Evolutionary conservation across 2,329 filamentous ascomycete species (phyloP).

Genomic region (Penicillium sp.): DNA sequence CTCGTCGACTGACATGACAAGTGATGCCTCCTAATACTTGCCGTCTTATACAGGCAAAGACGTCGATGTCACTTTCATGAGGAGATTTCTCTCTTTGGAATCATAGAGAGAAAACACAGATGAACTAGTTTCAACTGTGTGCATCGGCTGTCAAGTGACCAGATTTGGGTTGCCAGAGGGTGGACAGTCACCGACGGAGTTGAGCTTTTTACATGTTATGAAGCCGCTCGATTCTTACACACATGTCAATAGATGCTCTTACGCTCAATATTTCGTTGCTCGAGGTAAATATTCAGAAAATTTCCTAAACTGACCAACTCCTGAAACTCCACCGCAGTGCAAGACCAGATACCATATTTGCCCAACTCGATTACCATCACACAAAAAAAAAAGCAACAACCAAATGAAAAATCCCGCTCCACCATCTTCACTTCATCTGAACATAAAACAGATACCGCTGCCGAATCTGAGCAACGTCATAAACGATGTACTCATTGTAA

Average conservation of each 20-base stretch:
- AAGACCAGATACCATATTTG: background rate
- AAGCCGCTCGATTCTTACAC: too few relatives aligned
- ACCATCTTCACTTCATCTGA: conserved; percentile 35
- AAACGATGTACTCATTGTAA: conserved; percentile 55
- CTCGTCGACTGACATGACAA: background rate
- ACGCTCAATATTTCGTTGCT: background rate
- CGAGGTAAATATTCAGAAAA: background rate
- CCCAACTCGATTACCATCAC: background rate
- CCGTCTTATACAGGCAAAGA: background rate
- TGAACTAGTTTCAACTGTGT: too few relatives aligned
- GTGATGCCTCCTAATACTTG: background rate
- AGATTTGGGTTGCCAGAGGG: background rate
- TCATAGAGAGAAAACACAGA: background rate
- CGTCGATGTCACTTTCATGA: background rate
- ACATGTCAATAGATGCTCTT: background rate
- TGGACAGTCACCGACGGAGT: background rate
- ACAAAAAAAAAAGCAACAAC: background rate
- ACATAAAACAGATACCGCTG: conserved; percentile 51
- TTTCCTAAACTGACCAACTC: background rate
- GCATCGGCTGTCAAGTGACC: background rate
- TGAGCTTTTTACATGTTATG: too few relatives aligned
- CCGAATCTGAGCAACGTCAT: conserved; percentile 53
- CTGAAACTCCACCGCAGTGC: conserved; percentile 1
- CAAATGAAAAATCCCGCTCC: too few relatives aligned
- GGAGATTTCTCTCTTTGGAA: background rate